phyloP scores from a whole-genome alignment of 495 filamentous ascomycete genomes.

The Oleoguttula mirabilis region DNA sequence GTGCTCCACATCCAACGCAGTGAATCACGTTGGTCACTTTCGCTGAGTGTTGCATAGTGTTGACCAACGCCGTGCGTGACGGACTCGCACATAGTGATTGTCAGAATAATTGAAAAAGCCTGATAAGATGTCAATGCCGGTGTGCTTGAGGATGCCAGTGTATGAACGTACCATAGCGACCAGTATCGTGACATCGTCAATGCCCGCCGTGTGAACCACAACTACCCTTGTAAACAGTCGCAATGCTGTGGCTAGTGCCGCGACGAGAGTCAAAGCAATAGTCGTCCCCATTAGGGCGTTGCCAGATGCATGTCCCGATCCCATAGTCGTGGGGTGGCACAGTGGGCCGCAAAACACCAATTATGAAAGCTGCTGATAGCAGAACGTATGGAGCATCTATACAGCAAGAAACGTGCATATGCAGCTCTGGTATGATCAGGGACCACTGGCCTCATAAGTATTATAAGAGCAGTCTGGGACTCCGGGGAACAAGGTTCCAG shows the following conservation, averaged over 20 bases:
- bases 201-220: constrained; percentile 13
- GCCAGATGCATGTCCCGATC: constrained; percentile 11
- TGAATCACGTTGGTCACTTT: not conserved
- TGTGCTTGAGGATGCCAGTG: too few species aligned
- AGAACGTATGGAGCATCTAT: too few species aligned
- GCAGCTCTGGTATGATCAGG: too few species aligned
- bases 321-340: too few species aligned
- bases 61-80: constrained; percentile 20
- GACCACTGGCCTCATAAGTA: too few species aligned
- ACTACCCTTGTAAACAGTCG: constrained; percentile 21
- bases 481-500: too few species aligned
- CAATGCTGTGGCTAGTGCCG: constrained; percentile 11
- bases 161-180: constrained; percentile 17
- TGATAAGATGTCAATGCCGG: too few species aligned
- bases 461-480: too few species aligned
- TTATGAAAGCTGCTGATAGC: too few species aligned
- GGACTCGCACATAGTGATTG: constrained; percentile 10
- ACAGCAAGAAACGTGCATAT: too few species aligned
- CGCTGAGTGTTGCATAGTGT: constrained; percentile 8
- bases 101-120: constrained; percentile 17
- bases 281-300: constrained; percentile 1
- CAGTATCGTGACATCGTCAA: constrained; percentile 20
- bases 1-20: constrained; percentile 18
- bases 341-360: too few species aligned
- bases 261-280: constrained; percentile 10